Conservation (phyloP, 306 rosid species). For the Ormosia semicastrata region DNA sequence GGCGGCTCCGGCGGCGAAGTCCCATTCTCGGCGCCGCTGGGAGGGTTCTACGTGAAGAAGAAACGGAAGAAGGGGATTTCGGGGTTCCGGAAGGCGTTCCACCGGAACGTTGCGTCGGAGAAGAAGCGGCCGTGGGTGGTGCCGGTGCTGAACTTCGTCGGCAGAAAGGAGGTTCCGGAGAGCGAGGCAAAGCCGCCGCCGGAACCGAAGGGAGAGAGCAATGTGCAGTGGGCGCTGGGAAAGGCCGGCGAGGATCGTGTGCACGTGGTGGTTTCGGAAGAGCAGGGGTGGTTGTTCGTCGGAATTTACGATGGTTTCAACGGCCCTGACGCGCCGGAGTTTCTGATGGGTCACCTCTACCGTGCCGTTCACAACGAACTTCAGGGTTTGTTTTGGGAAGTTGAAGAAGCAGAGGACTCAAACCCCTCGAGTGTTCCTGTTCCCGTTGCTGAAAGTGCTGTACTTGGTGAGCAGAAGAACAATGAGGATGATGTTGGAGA, state of each 20-base stretch:
- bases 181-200: slow-evolving; percentile 37
- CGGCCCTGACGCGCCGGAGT: slow-evolving; percentile 92
- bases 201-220: slow-evolving; percentile 34
- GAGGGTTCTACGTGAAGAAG: slow-evolving; percentile 56
- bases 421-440: slow-evolving; percentile 8
- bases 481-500: slow-evolving; percentile 31
- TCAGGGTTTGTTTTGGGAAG: slow-evolving; percentile 85
- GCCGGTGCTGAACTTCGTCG: slow-evolving; percentile 74
- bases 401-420: slow-evolving; percentile 42
- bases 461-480: background rate
- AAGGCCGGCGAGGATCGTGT: slow-evolving; percentile 96
- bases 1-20: slow-evolving; percentile 29
- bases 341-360: slow-evolving; percentile 81
- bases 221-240: slow-evolving; percentile 92
- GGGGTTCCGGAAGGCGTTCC: slow-evolving; percentile 70
- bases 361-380: slow-evolving; percentile 81
- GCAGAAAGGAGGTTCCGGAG: slow-evolving; percentile 57
- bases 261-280: slow-evolving; percentile 89
- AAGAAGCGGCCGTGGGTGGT: slow-evolving; percentile 94
- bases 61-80: slow-evolving; percentile 64
- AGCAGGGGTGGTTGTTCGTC: slow-evolving; percentile 87
- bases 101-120: slow-evolving; percentile 55
- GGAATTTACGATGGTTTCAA: slow-evolving; percentile 94
- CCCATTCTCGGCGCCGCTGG: slow-evolving; percentile 87
- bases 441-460: slow-evolving; percentile 19